A percentile compares a stretch with the other conserved stretches of the same genome.
These are phyloP conservation scores for Coemansia sp. DNA, from an alignment of 192 early-diverging fungal genomes.

Conservation along the genomic window DNA sequence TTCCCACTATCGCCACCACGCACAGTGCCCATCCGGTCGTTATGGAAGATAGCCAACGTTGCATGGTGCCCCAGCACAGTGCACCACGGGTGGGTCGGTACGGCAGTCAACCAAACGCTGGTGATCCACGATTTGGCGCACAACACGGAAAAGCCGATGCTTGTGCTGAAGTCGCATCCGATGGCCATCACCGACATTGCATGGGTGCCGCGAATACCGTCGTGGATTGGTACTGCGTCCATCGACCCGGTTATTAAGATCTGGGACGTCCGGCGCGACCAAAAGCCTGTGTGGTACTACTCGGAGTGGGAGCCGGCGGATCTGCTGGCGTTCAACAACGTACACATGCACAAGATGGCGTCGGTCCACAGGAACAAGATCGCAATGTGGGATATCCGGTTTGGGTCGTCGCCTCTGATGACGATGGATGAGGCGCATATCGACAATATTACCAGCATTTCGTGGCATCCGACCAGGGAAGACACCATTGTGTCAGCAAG, in stretches of 20 bases:
- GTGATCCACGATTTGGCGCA: conserved; percentile 41
- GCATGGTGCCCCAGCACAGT: conserved; percentile 39
- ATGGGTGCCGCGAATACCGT: conserved; percentile 39
- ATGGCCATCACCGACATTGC: conserved; percentile 49
- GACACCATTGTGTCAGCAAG: conserved; percentile 29
- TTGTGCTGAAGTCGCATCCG: conserved; percentile 33
- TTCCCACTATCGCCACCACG: conserved; percentile 37
- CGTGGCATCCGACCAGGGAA: conserved; percentile 34
- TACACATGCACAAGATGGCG: conserved; percentile 39
- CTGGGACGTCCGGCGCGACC: conserved; percentile 48
- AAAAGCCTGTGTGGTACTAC: conserved; percentile 52
- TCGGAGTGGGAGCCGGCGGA: conserved; percentile 49
- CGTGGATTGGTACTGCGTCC: conserved; percentile 47
- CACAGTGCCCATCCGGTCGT: conserved; percentile 24
- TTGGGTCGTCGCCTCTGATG: conserved; percentile 35
- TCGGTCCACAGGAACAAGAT: conserved; percentile 44
- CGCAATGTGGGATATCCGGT: conserved; percentile 49
- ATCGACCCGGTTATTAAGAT: conserved; percentile 50
- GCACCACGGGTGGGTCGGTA: conserved; percentile 48
- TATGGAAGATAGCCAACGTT: conserved; percentile 40
- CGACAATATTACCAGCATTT: conserved; percentile 42
- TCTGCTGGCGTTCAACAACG: conserved; percentile 37
- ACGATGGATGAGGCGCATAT: conserved; percentile 39
- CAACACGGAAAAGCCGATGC: conserved; percentile 31
- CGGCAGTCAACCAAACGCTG: conserved; percentile 43